Conservation (phyloP, 1,284 basidiomycete species). For the Cryptococcus jaspeensis region DNA sequence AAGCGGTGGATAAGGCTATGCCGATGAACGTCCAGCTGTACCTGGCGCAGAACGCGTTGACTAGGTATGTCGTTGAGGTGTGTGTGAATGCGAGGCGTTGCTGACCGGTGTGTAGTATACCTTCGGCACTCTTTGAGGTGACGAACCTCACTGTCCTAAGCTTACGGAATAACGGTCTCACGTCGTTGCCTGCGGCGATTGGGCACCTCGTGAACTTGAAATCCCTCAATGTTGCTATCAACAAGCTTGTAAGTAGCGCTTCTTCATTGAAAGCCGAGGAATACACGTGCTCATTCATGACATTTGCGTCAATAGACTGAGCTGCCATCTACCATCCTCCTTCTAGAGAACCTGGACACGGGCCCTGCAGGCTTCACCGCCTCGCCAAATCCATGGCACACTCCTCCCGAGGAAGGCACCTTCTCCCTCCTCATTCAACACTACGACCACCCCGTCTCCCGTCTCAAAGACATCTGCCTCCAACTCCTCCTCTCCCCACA, state of each 20-base stretch:
- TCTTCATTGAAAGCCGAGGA: background rate
- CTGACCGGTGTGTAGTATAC: conserved; percentile 30
- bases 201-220: conserved; percentile 42
- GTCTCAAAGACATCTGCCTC: conserved; percentile 37
- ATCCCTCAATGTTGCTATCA: conserved; percentile 48
- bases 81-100: background rate
- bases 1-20: no score
- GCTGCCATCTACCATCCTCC: conserved; percentile 47
- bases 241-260: conserved; percentile 41
- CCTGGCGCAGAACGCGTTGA: conserved; percentile 33
- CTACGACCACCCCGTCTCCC: conserved; percentile 20
- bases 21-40: conserved; percentile 22
- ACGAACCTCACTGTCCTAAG: conserved; percentile 42
- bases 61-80: conserved; percentile 24
- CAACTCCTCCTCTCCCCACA: conserved; percentile 42
- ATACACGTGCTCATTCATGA: no score
- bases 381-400: conserved; percentile 29
- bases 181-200: conserved; percentile 45
- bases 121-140: conserved; percentile 48
- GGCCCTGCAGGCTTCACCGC: conserved; percentile 16
- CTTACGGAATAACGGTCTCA: conserved; percentile 42
- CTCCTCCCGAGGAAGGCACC: background rate
- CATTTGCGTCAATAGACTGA: conserved; percentile 22
- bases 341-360: conserved; percentile 26
- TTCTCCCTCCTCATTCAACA: conserved; percentile 24